Evolutionary conservation across 1,284 basidiomycete species (phyloP), one percentile per base, ranked within the genome.

Genomic region (Neotropicomus parvogracilis): DNA sequence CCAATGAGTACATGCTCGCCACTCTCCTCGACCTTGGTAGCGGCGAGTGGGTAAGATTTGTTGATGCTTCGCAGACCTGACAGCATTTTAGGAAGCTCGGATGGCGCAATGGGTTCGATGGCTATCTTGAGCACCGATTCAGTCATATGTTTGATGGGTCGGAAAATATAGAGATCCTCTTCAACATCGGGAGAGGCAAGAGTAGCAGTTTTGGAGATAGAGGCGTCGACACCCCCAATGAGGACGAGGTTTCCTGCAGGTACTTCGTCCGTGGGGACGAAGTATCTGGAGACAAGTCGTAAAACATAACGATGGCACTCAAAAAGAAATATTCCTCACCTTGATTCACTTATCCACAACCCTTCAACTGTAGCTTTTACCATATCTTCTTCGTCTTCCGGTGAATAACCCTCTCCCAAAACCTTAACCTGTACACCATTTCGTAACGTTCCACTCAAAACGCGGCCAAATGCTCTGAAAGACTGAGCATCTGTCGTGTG

Each of bases 301-400:
- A 39, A 61, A 55, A 29, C 53, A 28, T 5, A 52, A 51, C 39
- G 16, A 33, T 35, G 34, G 12, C 8, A 24, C 29, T 35, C 37
- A 44, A 19, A 41, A 43, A 27, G 24, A 40, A 13, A 10, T 13
- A 5, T n/a, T 14, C 56, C 71, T 55, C 49, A 93, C 84, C 97
- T 79, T 17, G 95, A 83, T 74, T 98, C 90, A 65, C 81, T 82
- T 53, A 98, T 83, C 86, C 91, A 91, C 28, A 98, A 76, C 50
- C 86, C 85, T 58, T 97, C 93, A 6, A 98, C 81, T 3, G 75
- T 79, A n/a, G 83, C 85, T 54, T 85, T 82, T 63, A 87, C 81
- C 92, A 98, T 95, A 65, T 99, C 97, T 70, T 99, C 97, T 70
- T 99, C 95, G 62, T 99, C 97, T 61, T 98, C 95, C 12, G 90